These are phyloP conservation scores for Hymenoscyphus linearis DNA, from an alignment of 2,329 filamentous ascomycete genomes.

Conservation along the genomic window DNA sequence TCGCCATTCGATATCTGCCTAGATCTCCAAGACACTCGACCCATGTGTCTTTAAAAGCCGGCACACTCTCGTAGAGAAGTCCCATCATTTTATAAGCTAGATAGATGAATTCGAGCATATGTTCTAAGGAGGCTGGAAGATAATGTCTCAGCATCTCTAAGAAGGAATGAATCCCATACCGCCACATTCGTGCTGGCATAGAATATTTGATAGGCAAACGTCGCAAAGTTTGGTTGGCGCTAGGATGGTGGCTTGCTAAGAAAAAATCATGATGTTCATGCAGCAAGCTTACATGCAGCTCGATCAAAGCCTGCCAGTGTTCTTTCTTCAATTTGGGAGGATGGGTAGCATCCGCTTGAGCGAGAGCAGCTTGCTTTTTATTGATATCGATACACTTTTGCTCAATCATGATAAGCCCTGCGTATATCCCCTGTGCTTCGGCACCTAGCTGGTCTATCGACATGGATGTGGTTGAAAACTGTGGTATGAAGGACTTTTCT, in stretches of 20 bases:
- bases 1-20: constrained; percentile 79
- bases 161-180: constrained; percentile 82
- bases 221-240: constrained; percentile 61
- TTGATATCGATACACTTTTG: constrained; percentile 83
- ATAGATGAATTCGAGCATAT: constrained; percentile 90
- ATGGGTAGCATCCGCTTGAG: constrained; percentile 15
- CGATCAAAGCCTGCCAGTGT: constrained; percentile 81
- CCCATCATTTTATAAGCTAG: constrained; percentile 87
- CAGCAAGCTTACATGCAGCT: constrained; percentile 72
- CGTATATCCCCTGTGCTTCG: constrained; percentile 53
- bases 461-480: constrained; percentile 48
- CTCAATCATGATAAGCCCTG: constrained; percentile 75
- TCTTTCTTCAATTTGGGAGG: constrained; percentile 51
- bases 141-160: constrained; percentile 70
- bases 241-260: constrained; percentile 79
- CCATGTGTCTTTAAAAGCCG: constrained; percentile 82
- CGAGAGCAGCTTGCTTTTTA: constrained; percentile 41
- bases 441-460: constrained; percentile 18
- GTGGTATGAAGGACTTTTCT: constrained; percentile 24
- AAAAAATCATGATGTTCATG: constrained; percentile 87
- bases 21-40: constrained; percentile 81
- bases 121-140: constrained; percentile 71
- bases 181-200: constrained; percentile 94
- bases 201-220: constrained; percentile 73
- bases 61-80: constrained; percentile 77